Percentiles rank a stretch among this genome's conserved stretches.
Evolutionary conservation across 208 protist genomes (phyloP).

Genomic region (Leishmania amazonensis): DNA sequence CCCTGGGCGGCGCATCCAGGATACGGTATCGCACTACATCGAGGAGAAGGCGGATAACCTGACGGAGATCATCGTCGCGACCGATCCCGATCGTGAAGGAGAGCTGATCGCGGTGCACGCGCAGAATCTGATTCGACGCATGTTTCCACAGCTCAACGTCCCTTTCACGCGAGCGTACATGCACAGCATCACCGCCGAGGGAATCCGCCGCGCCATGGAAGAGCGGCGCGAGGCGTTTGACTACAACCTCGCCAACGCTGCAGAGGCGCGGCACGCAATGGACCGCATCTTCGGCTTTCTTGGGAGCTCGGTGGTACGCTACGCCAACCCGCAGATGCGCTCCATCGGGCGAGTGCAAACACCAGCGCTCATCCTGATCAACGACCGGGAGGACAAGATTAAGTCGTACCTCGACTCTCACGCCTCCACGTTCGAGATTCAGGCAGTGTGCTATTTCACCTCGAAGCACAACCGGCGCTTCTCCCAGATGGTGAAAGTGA

Average conservation of each 20-base stretch:
- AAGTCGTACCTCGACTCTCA: conserved; percentile 61
- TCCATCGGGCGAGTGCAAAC: conserved; percentile 93
- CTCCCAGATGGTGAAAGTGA: conserved; percentile 62
- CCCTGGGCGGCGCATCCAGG: conserved; percentile 76
- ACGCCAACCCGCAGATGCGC: conserved; percentile 86
- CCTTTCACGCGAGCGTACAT: conserved; percentile 93
- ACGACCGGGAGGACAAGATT: conserved; percentile 77
- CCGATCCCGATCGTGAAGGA: conserved; percentile 91
- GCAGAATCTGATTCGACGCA: conserved; percentile 64
- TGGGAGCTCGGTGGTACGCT: conserved; percentile 88
- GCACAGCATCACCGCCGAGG: conserved; percentile 90
- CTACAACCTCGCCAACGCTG: conserved; percentile 84
- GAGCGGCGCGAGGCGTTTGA: conserved; percentile 73
- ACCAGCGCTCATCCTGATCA: conserved; percentile 87
- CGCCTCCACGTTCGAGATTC: conserved; percentile 55
- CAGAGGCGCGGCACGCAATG: conserved; percentile 90
- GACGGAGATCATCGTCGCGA: conserved; percentile 91
- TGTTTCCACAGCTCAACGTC: conserved; percentile 79
- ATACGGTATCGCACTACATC: conserved; percentile 80
- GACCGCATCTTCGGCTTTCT: conserved; percentile 93
- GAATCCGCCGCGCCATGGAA: conserved; percentile 77
- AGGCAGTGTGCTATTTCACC: conserved; percentile 66
- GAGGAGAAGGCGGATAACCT: conserved; percentile 78
- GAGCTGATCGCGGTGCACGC: conserved; percentile 92
- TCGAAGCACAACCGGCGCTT: conserved; percentile 36